phyloP scores from a whole-genome alignment of 805 yeast species.

The Kazachstania africana region DNA sequence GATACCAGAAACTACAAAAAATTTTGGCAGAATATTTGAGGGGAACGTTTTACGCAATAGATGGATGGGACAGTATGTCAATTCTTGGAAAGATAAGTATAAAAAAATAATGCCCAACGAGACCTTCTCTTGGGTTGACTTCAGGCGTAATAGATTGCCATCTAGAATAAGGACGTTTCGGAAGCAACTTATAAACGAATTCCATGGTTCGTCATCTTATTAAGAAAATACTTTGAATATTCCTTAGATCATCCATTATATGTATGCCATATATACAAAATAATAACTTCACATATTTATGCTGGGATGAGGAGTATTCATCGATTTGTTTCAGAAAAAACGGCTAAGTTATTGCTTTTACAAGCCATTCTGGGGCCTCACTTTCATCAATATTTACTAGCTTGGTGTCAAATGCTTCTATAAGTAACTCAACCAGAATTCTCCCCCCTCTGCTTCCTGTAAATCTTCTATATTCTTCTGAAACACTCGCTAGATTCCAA shows the following conservation, averaged over 20 bases:
- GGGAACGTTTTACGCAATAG: not conserved
- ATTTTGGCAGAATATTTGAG: conserved; percentile 2
- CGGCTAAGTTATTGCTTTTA: conserved; percentile 12
- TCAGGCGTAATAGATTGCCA: too few species aligned
- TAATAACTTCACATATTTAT: too few species aligned
- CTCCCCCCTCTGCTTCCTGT: conserved; percentile 91
- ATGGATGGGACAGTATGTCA: too few species aligned
- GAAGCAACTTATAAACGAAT: too few species aligned
- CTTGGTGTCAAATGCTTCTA: conserved; percentile 41
- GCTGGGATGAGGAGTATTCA: not conserved
- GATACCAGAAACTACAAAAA: conserved; percentile 19
- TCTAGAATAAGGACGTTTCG: too few species aligned
- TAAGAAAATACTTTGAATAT: too few species aligned
- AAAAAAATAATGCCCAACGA: too few species aligned
- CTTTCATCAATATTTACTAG: conserved; percentile 20
- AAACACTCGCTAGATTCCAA: conserved; percentile 91
- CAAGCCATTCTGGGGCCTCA: conserved; percentile 24
- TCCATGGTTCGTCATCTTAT: too few species aligned
- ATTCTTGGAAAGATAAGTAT: too few species aligned
- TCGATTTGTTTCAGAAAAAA: conserved; percentile 8
- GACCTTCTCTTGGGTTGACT: too few species aligned
- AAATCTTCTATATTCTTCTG: conserved; percentile 88
- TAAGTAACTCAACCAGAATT: conserved; percentile 78
- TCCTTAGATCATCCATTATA: too few species aligned
- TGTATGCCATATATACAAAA: too few species aligned